Evolutionary conservation across 768 basidiomycete species (phyloP), one percentile per base, ranked within the genome.

Genomic region (Rhizopogon salebrosus): DNA sequence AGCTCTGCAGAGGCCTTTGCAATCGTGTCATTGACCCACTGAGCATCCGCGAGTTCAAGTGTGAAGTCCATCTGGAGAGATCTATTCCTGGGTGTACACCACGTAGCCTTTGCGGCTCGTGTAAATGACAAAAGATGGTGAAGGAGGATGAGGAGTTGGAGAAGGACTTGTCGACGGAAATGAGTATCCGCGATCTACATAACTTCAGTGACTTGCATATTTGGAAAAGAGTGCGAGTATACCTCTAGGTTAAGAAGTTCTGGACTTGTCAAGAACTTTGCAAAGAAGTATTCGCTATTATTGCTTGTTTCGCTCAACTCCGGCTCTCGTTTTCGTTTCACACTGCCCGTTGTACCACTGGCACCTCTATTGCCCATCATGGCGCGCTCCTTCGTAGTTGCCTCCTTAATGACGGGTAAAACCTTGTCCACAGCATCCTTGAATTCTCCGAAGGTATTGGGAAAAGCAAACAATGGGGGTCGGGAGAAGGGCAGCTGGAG

Each of bases 91-190:
- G 78, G 69, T 1, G 80, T 77, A 8, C 75, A 68, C 82, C 86
- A 88, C 27, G 71, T 61, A 0, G 74, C 69, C 60, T 92, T 91
- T 1, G 79, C 76, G 2, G 77, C 55, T 57, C 86, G 85, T 0
- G 89, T 91, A 63, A 90, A 90, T 2, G 76, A 82, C 20, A 86
- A 75, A 24, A 94, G 76, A 64, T 91, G 87, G 46, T 83, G 77
- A 38, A 92, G 75, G n/a, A 90, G 75, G 38, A 90, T 87, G 18
- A 90, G 73, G 3, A 91, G 70, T 61, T 97, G 93, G 64, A 95
- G 85, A 18, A 95, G 76, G 68, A 94, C 84, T 70, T 95, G 94
- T 14, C 92, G 84, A n/a, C 93, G 87, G 75, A 97, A 97, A 60
- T 89, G 82, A 0, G 89, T 89, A 62, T 95, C 93, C 20, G 92